These are phyloP conservation scores for Lycium barbarum DNA, from an alignment of 257 asterid genomes.

Conservation along the genomic window DNA sequence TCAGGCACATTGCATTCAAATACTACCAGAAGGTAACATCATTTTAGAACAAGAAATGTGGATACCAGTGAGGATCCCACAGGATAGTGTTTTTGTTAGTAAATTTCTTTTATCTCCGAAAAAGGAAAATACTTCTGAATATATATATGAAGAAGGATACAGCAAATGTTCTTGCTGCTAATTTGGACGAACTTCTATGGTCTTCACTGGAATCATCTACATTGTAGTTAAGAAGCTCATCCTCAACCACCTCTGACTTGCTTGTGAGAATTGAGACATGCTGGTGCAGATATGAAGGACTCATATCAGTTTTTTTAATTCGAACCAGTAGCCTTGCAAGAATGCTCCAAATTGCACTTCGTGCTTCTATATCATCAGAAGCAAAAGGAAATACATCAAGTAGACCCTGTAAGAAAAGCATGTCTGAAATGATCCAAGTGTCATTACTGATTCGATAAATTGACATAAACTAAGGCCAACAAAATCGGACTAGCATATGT, in stretches of 20 bases:
- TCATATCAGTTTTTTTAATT: constrained; percentile 53
- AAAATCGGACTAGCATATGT: constrained; percentile 20
- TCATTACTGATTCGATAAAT: constrained; percentile 16
- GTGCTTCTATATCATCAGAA: constrained; percentile 68
- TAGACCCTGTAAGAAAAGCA: constrained; percentile 68
- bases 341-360: constrained; percentile 79
- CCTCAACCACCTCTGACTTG: constrained; percentile 68
- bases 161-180: constrained; percentile 47
- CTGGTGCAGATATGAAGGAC: constrained; percentile 49
- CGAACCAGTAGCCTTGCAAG: constrained; percentile 60
- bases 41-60: not conserved
- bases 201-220: constrained; percentile 46
- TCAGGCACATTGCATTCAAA: not conserved
- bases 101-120: constrained; percentile 1
- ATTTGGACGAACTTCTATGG: constrained; percentile 33
- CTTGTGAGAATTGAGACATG: constrained; percentile 63
- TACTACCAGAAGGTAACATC: not conserved
- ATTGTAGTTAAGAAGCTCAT: constrained; percentile 58
- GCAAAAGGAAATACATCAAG: constrained; percentile 75
- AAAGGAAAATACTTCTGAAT: not conserved
- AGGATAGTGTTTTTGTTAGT: not conserved
- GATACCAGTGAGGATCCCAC: not conserved
- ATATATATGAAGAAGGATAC: constrained; percentile 64
- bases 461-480: constrained; percentile 26
- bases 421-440: constrained; percentile 57